Percentiles rank a stretch among this genome's conserved stretches.
Conservation (phyloP, 495 filamentous ascomycete species). For the Lasiosphaeria ovina region DNA sequence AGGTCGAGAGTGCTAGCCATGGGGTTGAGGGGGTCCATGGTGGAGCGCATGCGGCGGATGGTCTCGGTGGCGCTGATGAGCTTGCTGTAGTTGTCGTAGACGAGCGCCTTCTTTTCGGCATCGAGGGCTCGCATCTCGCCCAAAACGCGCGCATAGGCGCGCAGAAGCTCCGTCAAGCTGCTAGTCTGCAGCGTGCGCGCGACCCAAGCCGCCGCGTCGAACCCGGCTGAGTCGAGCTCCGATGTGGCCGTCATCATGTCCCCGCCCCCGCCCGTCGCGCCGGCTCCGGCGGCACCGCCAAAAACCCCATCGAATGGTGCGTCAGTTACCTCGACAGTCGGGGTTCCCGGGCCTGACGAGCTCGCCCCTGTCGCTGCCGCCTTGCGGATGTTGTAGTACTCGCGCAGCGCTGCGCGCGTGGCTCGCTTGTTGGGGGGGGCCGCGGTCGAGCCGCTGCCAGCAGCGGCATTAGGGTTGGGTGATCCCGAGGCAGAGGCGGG, state of each 20-base stretch:
- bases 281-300: no score
- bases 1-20: constrained; percentile 70
- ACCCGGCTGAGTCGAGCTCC: constrained; percentile 57
- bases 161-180: constrained; percentile 62
- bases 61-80: constrained; percentile 93
- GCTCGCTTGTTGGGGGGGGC: constrained; percentile 37
- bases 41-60: constrained; percentile 73
- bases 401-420: constrained; percentile 77
- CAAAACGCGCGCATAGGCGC: constrained; percentile 61
- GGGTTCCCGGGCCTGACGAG: constrained; percentile 18
- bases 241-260: constrained; percentile 34
- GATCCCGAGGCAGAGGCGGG: constrained; percentile 51
- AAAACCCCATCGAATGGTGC: neutral
- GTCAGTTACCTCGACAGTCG: constrained; percentile 42
- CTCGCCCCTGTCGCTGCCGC: constrained; percentile 10
- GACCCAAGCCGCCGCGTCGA: constrained; percentile 60
- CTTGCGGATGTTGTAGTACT: constrained; percentile 87
- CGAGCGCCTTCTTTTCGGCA: constrained; percentile 91
- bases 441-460: constrained; percentile 45
- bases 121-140: constrained; percentile 84
- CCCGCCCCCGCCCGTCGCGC: constrained; percentile 19
- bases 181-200: constrained; percentile 61
- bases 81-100: constrained; percentile 98
- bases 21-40: constrained; percentile 71
- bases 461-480: constrained; percentile 51